Evolutionary conservation across 495 filamentous ascomycete species (phyloP), one percentile per base, ranked within the genome.

Genomic region (Aspergillus bridgeri): DNA sequence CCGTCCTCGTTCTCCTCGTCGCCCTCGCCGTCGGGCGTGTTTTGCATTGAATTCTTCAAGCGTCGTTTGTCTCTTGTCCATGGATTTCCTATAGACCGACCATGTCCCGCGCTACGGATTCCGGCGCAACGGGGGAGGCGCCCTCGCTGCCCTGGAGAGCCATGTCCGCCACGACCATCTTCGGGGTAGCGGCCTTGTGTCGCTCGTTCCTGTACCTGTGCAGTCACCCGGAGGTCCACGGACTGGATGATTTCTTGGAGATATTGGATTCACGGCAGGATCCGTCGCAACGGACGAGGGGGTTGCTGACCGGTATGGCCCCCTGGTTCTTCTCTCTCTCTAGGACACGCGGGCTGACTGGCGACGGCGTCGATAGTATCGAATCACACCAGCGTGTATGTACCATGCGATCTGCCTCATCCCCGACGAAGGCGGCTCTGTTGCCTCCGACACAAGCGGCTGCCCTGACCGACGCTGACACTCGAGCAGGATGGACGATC

Each of bases 301-400:
- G 93, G 24, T 78, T 97, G 59, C 79, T 98, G 58, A 98, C 93
- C 64, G 90, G 92, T 96, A 79, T 56, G 15, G 23, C 29, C 13
- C 5, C 17, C 29, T 15, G 2, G 21, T 8, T 18, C 46, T 42
- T 47, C 0, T 2, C 22, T 47, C 2, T 13, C 43, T 21, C 24
- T 29, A 19, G 15, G 27, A 42, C 11, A 21, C 20, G n/a, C n/a
- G 19, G 18, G 20, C 22, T 53, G 7, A 59, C 65, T 69, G 55
- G 70, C 54, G 7, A 3, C 18, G 27, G 44, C n/a, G 19, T 15
- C 9, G 23, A 65, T 64, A 96, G 94, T 98, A 8, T 96, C 90
- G 27, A 98, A 98, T 71, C 94, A 98, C 73, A 82, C 90, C 60
- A 92, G 90, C 75, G 88, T 98, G 94, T 98, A 89, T 76, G 91